Percentiles rank a stretch among this genome's conserved stretches.
These are phyloP conservation scores for Strigomonas galati DNA, from an alignment of 208 protist species.

Conservation along the genomic window DNA sequence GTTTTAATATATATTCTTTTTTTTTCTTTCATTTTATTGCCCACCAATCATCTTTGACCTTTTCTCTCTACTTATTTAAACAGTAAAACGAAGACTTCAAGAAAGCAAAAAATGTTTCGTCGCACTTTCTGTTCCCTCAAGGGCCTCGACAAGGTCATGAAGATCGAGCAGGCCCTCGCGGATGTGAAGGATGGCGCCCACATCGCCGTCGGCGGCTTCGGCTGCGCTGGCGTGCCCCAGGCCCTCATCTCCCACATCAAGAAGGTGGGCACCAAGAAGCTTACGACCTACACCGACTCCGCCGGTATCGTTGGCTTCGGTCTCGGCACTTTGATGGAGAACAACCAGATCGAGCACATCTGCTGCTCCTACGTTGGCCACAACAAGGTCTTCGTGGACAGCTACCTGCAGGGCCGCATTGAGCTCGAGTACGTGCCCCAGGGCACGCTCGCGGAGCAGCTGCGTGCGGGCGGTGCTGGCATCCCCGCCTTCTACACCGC, in stretches of 20 bases:
- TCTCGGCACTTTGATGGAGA: slow-evolving; percentile 93
- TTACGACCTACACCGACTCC: slow-evolving; percentile 95
- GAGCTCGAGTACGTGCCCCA: slow-evolving; percentile 96
- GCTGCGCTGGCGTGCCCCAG: slow-evolving; percentile 94
- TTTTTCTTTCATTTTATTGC: slow-evolving; percentile 21
- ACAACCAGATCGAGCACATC: slow-evolving; percentile 81
- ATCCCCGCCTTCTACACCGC: slow-evolving; percentile 97
- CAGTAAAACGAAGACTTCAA: too few species aligned
- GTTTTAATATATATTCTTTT: slow-evolving; percentile 16
- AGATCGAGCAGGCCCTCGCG: slow-evolving; percentile 62
- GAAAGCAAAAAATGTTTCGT: slow-evolving; percentile 53
- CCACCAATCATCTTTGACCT: too few species aligned
- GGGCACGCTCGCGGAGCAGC: slow-evolving; percentile 94
- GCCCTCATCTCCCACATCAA: slow-evolving; percentile 89
- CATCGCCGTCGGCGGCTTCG: slow-evolving; percentile 95
- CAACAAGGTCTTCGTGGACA: slow-evolving; percentile 94
- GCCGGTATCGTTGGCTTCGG: slow-evolving; percentile 95
- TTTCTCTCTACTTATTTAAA: too few species aligned
- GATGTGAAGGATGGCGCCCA: slow-evolving; percentile 65
- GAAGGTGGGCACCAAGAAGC: slow-evolving; percentile 80
- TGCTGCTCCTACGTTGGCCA: slow-evolving; percentile 96
- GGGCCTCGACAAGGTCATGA: slow-evolving; percentile 72
- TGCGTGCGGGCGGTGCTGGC: slow-evolving; percentile 94
- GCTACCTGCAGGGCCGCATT: slow-evolving; percentile 94
- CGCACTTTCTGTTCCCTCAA: slow-evolving; percentile 38